Percentiles rank a stretch among this genome's conserved stretches.
These are phyloP conservation scores for Cudoniella acicularis DNA, from an alignment of 495 filamentous ascomycete species.

Conservation along the genomic window DNA sequence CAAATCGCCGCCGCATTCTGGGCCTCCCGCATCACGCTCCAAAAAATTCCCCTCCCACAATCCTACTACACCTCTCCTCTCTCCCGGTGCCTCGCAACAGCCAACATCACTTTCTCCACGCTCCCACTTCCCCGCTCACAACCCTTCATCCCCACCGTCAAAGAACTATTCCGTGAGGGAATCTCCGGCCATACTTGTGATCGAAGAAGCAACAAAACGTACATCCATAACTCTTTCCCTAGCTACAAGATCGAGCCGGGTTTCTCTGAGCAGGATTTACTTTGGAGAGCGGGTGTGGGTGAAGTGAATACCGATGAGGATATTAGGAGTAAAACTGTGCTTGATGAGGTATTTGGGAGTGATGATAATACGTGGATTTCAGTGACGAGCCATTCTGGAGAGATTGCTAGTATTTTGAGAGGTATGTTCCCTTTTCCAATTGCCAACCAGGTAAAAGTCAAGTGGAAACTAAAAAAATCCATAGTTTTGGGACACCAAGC, in stretches of 20 bases:
- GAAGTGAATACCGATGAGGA: slow-evolving; percentile 54
- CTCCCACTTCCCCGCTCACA: slow-evolving; percentile 44
- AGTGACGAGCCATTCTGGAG: slow-evolving; percentile 65
- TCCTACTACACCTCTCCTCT: slow-evolving; percentile 68
- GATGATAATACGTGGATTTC: slow-evolving; percentile 59
- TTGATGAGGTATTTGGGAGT: slow-evolving; percentile 60
- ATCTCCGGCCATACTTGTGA: slow-evolving; percentile 78
- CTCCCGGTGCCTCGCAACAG: slow-evolving; percentile 63
- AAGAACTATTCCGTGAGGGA: slow-evolving; percentile 68
- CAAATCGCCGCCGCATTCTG: slow-evolving; percentile 58
- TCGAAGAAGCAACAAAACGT: slow-evolving; percentile 52
- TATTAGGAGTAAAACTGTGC: slow-evolving; percentile 45
- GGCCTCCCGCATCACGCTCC: slow-evolving; percentile 44
- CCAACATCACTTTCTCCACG: slow-evolving; percentile 54
- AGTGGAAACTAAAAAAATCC: not conserved
- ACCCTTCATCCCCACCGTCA: slow-evolving; percentile 60
- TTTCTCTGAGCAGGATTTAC: slow-evolving; percentile 58
- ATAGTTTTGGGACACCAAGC: slow-evolving; percentile 52
- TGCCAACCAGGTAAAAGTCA: not conserved
- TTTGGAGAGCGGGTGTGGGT: slow-evolving; percentile 52
- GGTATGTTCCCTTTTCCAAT: slow-evolving; percentile 27
- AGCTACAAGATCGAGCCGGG: slow-evolving; percentile 55
- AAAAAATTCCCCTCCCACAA: slow-evolving; percentile 60
- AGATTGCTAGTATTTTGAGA: slow-evolving; percentile 54
- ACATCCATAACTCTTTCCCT: slow-evolving; percentile 58